A percentile compares a stretch with the other conserved stretches of the same genome.
Evolutionary conservation across 352 stramenopile genomes (phyloP).

Genomic region (Phytopythium chamaehyphon): DNA sequence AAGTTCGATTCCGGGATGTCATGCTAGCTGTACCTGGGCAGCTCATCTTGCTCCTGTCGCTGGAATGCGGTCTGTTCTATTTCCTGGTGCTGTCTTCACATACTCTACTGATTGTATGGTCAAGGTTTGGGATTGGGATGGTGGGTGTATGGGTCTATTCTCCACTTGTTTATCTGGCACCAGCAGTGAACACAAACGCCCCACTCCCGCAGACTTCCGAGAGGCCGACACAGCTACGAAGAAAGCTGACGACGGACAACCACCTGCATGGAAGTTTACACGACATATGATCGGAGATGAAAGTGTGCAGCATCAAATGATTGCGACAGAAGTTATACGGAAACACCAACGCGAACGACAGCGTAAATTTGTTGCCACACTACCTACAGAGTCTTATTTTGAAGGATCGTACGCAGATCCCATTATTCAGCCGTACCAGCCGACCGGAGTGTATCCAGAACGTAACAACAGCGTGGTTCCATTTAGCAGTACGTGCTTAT

Average conservation of each 20-base stretch:
- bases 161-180: too few relatives aligned
- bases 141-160: conserved; percentile 47
- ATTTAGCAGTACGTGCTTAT: too few relatives aligned
- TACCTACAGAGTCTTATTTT: too few relatives aligned
- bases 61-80: conserved; percentile 27
- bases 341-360: conserved; percentile 33
- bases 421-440: too few relatives aligned
- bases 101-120: conserved; percentile 36
- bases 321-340: conserved; percentile 35
- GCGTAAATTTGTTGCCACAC: too few relatives aligned
- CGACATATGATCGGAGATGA: conserved; percentile 28
- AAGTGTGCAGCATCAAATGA: conserved; percentile 24
- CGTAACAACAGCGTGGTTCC: too few relatives aligned
- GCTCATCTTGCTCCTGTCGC: conserved; percentile 34
- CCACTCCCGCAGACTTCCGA: too few relatives aligned
- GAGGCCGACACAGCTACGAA: too few relatives aligned
- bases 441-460: too few relatives aligned
- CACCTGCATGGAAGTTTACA: conserved; percentile 49
- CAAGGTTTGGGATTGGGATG: conserved; percentile 42
- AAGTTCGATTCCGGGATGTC: conserved; percentile 8
- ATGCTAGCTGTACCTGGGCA: conserved; percentile 31
- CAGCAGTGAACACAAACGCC: too few relatives aligned
- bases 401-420: conserved; percentile 9
- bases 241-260: neutral
- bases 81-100: conserved; percentile 44